phyloP scores from a whole-genome alignment of 345 rosid genomes.

The Schrenkiella parvula region DNA sequence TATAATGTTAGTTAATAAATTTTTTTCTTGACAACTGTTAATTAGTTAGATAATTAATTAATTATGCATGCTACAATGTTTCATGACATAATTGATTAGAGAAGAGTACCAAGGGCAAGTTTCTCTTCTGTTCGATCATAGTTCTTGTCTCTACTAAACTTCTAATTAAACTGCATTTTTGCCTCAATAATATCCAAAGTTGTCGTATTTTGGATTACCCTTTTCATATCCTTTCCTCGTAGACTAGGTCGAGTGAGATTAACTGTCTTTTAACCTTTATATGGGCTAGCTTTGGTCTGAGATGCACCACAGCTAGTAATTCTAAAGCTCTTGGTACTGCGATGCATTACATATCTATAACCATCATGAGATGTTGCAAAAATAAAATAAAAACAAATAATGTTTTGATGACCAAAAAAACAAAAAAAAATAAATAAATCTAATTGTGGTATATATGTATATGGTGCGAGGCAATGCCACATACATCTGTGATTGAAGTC shows the following conservation, averaged over 20 bases:
- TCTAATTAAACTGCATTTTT: constrained; percentile 2
- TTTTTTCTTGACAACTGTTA: not conserved
- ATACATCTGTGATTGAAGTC: constrained; percentile 13
- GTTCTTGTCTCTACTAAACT: not conserved
- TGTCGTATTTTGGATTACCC: not conserved
- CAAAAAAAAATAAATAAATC: too few species aligned
- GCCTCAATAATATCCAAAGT: not conserved
- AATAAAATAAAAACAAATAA: too few species aligned
- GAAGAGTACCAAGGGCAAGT: not conserved
- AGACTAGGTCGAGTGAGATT: not conserved
- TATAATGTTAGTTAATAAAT: not conserved
- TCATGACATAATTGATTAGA: not conserved
- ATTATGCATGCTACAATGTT: constrained; percentile 10
- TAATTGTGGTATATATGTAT: not conserved
- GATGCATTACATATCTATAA: not conserved
- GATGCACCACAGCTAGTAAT: constrained; percentile 1
- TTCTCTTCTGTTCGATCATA: not conserved
- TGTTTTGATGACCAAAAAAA: too few species aligned
- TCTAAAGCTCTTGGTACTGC: not conserved
- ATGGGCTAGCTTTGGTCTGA: not conserved
- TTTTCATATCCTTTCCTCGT: constrained; percentile 5
- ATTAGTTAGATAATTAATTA: not conserved
- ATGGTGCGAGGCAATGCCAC: constrained; percentile 14
- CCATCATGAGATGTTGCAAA: constrained; percentile 4
- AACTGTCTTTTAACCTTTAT: not conserved